A percentile compares a stretch with the other conserved stretches of the same genome.
Conservation (phyloP, 257 asterid genomes). For the Primulina tabacum region DNA sequence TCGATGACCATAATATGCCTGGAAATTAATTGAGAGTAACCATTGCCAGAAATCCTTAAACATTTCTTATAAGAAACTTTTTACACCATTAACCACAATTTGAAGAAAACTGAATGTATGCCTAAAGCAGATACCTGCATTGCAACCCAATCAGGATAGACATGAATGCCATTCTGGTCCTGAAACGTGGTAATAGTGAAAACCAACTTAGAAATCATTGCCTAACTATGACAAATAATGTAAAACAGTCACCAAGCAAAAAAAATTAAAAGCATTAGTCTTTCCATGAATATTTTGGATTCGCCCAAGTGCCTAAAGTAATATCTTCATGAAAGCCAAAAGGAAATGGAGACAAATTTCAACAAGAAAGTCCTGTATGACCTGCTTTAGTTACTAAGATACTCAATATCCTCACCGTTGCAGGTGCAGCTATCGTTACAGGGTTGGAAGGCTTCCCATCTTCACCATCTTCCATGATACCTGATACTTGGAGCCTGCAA, state of each 20-base stretch:
- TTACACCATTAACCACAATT: not conserved
- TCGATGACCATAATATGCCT: not conserved
- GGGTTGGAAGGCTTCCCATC: constrained; percentile 59
- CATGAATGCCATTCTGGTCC: not conserved
- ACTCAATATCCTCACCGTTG: constrained; percentile 43
- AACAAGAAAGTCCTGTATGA: constrained; percentile 10
- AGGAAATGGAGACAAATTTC: not conserved
- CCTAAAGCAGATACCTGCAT: not conserved
- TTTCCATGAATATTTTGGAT: not conserved
- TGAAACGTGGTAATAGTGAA: not conserved
- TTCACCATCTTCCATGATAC: constrained; percentile 73
- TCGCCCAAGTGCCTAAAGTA: not conserved
- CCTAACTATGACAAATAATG: constrained; percentile 1
- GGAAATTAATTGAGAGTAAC: not conserved
- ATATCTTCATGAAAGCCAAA: not conserved
- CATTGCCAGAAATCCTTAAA: not conserved
- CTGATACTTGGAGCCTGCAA: constrained; percentile 1
- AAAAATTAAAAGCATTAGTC: not conserved
- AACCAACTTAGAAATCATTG: constrained; percentile 25
- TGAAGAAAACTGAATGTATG: not conserved
- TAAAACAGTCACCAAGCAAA: not conserved
- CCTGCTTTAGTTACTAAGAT: constrained; percentile 2
- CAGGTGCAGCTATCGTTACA: constrained; percentile 59
- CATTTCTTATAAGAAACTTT: not conserved
- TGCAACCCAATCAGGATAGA: not conserved